Evolutionary conservation across 768 basidiomycete species (phyloP).

Genomic region (Zangia roseola): DNA sequence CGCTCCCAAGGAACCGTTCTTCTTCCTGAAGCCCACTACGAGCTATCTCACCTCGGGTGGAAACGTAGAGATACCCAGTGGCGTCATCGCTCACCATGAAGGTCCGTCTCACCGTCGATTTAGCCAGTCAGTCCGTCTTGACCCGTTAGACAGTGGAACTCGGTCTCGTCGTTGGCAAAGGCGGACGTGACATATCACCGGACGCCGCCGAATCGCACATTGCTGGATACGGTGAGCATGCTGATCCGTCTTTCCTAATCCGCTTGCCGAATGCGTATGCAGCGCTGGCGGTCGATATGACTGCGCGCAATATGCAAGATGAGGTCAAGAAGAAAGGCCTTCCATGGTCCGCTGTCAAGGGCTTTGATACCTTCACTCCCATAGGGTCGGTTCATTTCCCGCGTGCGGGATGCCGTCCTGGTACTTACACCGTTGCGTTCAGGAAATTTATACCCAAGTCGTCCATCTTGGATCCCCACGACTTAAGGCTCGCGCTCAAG

Average conservation of each 20-base stretch:
- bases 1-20: conserved; percentile 89
- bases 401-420: background rate
- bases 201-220: conserved; percentile 73
- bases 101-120: conserved; percentile 42
- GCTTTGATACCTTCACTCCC: conserved; percentile 95
- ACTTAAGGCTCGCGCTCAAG: conserved; percentile 75
- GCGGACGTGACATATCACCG: conserved; percentile 77
- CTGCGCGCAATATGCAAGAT: conserved; percentile 93
- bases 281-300: conserved; percentile 97
- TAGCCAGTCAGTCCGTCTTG: background rate
- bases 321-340: conserved; percentile 88
- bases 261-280: too few species aligned
- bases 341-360: conserved; percentile 98
- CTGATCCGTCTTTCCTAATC: too few species aligned
- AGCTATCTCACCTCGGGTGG: conserved; percentile 81
- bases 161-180: conserved; percentile 91
- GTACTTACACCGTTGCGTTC: conserved; percentile 6
- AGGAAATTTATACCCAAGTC: conserved; percentile 83
- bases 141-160: conserved; percentile 69
- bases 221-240: conserved; percentile 81
- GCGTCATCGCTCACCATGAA: conserved; percentile 88
- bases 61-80: conserved; percentile 80
- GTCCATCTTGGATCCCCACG: conserved; percentile 65
- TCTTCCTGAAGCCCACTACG: conserved; percentile 96
- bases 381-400: conserved; percentile 56